Evolutionary conservation across 140 eudicot species (phyloP), one percentile per base, ranked within the genome.

Genomic region (Bidens hawaiensis): DNA sequence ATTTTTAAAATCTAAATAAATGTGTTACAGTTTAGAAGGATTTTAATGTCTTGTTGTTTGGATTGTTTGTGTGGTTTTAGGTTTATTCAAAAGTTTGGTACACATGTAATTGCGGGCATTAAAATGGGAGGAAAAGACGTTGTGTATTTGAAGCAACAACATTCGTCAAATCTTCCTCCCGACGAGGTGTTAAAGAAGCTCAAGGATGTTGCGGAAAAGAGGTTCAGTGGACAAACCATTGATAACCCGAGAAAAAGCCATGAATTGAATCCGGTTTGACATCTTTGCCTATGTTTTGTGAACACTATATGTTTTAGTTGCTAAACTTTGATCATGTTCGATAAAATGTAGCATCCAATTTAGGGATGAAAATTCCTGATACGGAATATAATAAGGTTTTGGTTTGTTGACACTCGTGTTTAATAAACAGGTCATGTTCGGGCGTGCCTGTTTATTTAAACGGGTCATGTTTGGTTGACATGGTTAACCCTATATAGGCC

Each of bases 101-200:
- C 99, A 38, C 99, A 88, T 75, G 64, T 91, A 61, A 81, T 93
- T 63, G 96, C 83, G 60, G 99, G 99, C 69, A 76, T 88, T 16
- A 88, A 85, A 85, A 93, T 93, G 99, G 99, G 99, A 25, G 99
- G 99, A 53, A 93, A 93, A 69, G 99, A 93, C 75, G 99, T 93
- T 30, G 78, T 88, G 7, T 88, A 85, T 76, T 77, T 82, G 71
- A 88, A 88, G 82, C 96, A 88, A 79, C 96, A 82, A 38, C 67
- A 85, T 72, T 75, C 94, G 13, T 88, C 96, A 26, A 27, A 82
- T 12, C 80, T 85, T 67, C 77, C 78, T 40, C 68, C 83, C 4
- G 82, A 73, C 40, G 94, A 82, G 36, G 90, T 85, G 50, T 85
- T 74, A 65, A 88, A 65, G 53, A 73, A 70, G 69, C 77, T 88